Evolutionary conservation across 129 eudicot genomes (phyloP), one percentile per base, ranked within the genome.

Genomic region (Chrysanthemum lavandulifolium): DNA sequence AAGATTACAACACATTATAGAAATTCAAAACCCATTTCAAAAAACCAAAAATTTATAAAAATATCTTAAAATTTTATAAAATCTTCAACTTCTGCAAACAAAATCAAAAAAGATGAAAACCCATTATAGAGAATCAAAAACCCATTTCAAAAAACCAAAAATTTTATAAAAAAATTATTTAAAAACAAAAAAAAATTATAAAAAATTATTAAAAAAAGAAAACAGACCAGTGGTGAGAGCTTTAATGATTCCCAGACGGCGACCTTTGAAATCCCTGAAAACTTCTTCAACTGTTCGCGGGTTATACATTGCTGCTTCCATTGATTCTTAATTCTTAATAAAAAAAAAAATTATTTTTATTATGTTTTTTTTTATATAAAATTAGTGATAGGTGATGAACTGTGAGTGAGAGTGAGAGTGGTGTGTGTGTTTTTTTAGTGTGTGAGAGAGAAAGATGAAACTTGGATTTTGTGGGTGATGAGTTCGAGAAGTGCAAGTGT

Each of bases 201-300:
- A 57, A 47, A 47, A 3, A 25, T 15, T 2, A 27, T n/a, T n/a
- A 45, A 45, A 14, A 23, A 7, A 6, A 6, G 33, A 29, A 31
- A 45, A 70, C 2, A 15, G 65, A 91, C 97, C 96, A 25, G 88
- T 67, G 25, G 92, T 91, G 36, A 91, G 97, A 68, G 97, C 97
- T 76, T 84, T 88, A 72, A 91, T 88, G 67, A 91, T 67, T 50
- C 90, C 97, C 67, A 88, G 78, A 56, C 90, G 78, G 1, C 97
- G 85, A 12, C 91, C 91, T 68, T 87, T 91, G 69, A 81, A 88
- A 86, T 91, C 95, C 87, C 88, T 86, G 78, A 88, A 91, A 70
- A 91, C 97, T 66, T 88, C 96, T 67, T 91, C 95, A 11, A 91
- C 96, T 10, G 97, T 85, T 1, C 92, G 79, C 15, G 96, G 97